Conservation (phyloP, 441 rosid genomes). For the Pelargonium citronellum region DNA sequence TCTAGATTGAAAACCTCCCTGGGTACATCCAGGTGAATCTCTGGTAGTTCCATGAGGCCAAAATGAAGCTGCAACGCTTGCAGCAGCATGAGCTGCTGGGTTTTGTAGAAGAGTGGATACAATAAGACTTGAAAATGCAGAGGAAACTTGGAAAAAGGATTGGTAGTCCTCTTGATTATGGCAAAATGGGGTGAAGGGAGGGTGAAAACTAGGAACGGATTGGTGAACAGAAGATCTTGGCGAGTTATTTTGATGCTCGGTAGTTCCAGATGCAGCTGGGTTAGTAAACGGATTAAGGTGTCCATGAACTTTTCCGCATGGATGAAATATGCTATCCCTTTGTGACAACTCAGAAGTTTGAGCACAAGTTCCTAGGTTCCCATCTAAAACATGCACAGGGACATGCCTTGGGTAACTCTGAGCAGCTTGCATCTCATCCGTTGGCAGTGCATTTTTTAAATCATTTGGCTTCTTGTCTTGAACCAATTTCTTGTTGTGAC, state of each 20-base stretch:
- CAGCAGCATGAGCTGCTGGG: constrained; percentile 88
- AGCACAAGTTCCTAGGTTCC: constrained; percentile 40
- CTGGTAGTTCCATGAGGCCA: constrained; percentile 66
- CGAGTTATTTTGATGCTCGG: constrained; percentile 39
- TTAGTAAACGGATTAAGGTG: constrained; percentile 35
- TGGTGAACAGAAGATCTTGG: constrained; percentile 36
- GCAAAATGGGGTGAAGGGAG: constrained; percentile 36
- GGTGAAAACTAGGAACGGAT: constrained; percentile 51
- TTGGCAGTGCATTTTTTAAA: constrained; percentile 26
- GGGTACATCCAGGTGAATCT: constrained; percentile 44
- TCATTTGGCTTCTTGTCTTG: constrained; percentile 33
- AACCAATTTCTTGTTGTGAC: constrained; percentile 34
- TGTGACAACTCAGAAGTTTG: constrained; percentile 46
- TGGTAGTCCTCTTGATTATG: constrained; percentile 60
- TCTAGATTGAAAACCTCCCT: constrained; percentile 38
- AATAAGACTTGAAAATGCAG: constrained; percentile 75
- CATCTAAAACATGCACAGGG: constrained; percentile 56
- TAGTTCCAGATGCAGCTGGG: constrained; percentile 54
- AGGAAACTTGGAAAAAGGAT: constrained; percentile 65
- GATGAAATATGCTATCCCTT: constrained; percentile 48
- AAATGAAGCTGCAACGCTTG: constrained; percentile 71
- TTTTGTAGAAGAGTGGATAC: constrained; percentile 78
- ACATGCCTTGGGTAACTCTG: constrained; percentile 67
- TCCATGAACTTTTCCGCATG: constrained; percentile 43
- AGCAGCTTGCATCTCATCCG: constrained; percentile 40